These are phyloP conservation scores for Erysimum cheiranthoides DNA, from an alignment of 345 rosid species.

Conservation along the genomic window DNA sequence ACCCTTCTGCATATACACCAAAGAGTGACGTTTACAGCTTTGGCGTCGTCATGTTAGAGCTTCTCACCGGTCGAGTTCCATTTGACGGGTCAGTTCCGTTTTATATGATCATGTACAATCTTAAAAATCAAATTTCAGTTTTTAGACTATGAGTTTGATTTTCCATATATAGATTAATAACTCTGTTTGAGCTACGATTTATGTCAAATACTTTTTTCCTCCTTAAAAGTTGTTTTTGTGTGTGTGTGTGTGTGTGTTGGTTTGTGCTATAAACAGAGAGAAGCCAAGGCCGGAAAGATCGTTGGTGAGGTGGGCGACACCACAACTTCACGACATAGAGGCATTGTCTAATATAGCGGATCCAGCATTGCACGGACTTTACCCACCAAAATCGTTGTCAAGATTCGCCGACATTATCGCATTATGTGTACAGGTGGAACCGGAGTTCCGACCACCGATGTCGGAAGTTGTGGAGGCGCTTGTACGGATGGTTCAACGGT, in stretches of 20 bases:
- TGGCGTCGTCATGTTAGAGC: slow-evolving; percentile 94
- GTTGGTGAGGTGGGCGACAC: slow-evolving; percentile 82
- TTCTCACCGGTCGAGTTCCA: slow-evolving; percentile 87
- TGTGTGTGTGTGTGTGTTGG: neutral
- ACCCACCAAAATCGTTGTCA: slow-evolving; percentile 84
- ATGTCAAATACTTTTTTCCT: neutral
- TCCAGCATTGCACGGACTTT: slow-evolving; percentile 90
- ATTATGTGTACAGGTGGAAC: slow-evolving; percentile 83
- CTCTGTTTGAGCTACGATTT: neutral
- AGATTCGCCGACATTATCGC: slow-evolving; percentile 82
- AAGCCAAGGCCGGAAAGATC: slow-evolving; percentile 72
- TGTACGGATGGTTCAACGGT: slow-evolving; percentile 47
- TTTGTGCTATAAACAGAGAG: slow-evolving; percentile 49
- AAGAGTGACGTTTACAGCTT: slow-evolving; percentile 94
- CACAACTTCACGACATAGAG: slow-evolving; percentile 77
- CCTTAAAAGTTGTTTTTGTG: neutral
- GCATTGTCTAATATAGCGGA: slow-evolving; percentile 81
- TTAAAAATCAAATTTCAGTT: slow-evolving; percentile 25
- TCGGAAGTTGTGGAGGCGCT: slow-evolving; percentile 76
- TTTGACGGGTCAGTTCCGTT: slow-evolving; percentile 61
- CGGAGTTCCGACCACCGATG: slow-evolving; percentile 83
- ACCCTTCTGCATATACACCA: slow-evolving; percentile 68
- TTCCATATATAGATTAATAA: neutral
- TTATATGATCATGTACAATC: neutral
- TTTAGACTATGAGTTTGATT: neutral